Evolutionary conservation across 139 green algal species (phyloP).

Genomic region (Picochlorum costavermella): DNA sequence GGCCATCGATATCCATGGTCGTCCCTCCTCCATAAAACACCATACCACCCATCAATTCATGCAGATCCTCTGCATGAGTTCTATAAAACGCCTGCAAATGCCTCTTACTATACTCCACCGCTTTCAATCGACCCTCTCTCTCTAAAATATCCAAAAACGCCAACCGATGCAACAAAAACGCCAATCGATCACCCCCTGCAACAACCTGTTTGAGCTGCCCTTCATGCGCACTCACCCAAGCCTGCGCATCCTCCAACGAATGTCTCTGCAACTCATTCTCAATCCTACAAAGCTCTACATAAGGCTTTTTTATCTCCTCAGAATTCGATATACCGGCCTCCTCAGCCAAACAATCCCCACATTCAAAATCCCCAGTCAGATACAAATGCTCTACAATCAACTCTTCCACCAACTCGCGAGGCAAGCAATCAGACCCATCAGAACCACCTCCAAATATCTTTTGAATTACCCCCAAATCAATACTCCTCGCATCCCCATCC

Average conservation of each 20-base stretch:
- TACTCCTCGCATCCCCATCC: no score
- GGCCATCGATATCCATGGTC: background rate
- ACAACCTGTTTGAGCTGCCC: conserved; percentile 14
- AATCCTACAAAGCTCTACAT: conserved; percentile 67
- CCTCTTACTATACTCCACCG: conserved; percentile 63
- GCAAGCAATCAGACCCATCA: background rate
- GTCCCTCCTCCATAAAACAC: conserved; percentile 41
- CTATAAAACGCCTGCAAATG: conserved; percentile 51
- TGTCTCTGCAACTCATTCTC: conserved; percentile 56
- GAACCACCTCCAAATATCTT: background rate
- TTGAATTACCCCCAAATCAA: background rate
- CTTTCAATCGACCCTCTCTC: conserved; percentile 29
- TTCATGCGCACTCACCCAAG: conserved; percentile 66
- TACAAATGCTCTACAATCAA: conserved; percentile 85
- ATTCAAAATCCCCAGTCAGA: conserved; percentile 69
- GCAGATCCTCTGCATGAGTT: conserved; percentile 56
- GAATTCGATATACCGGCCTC: conserved; percentile 60
- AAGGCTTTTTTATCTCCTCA: conserved; percentile 47
- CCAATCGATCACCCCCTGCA: conserved; percentile 35
- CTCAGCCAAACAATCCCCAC: conserved; percentile 64
- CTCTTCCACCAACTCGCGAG: conserved; percentile 20
- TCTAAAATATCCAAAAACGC: conserved; percentile 69
- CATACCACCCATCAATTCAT: conserved; percentile 84
- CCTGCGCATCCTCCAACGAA: conserved; percentile 66
- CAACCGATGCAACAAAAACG: conserved; percentile 79